Base-by-base conservation (phyloP, 768 basidiomycete species). In the Suillus placidus region DNA sequence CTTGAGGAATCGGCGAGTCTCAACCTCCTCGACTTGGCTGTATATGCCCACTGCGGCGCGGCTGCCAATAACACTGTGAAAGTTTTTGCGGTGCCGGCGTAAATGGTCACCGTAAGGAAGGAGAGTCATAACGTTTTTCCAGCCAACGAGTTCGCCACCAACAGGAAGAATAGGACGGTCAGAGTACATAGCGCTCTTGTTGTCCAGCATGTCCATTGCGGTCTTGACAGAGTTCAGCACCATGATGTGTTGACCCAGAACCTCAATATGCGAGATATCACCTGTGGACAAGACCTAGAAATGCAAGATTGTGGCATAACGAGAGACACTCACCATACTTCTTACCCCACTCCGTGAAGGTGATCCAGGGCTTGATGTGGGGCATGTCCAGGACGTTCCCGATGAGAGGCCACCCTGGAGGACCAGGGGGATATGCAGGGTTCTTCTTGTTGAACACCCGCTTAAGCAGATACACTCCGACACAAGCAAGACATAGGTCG, bases 121-220 rank as follows among this genome's bases (percentile, higher is more conserved):
- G 26, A 82, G 73, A n/a, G 76, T 74, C 61, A 82, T 66, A 1
- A 75, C 69, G 54, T 78, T 61, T 64, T 76, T 72, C 73, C 74
- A 75, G 26, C 74, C 78, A 35, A 77, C 68, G 16, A 78, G 71
- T 54, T 77, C 74, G 42, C 74, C 76, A 56, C 75, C 78, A 79
- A 82, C 80, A 2, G 80, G 76, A 35, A 82, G 66, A 20, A 76
- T 73, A 0, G 88, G 88, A 30, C 88, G 84, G 69, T 90, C 88
- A 32, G 88, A 89, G 73, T 89, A 90, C 43, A 85, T 82, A 34
- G 84, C 78, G 67, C 86, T 87, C 70, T 88, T 87, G 74, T 87
- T 88, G 74, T 90, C 87, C 60, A 90, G 79, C 77, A 90, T 81
- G 57, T 88, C 86, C 66, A 78, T 62, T 20, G 86, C 86, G 26